A percentile compares a stretch with the other conserved stretches of the same genome.
Conservation (phyloP, 164 flowering plant species). For the Dillenia suffruticosa region DNA sequence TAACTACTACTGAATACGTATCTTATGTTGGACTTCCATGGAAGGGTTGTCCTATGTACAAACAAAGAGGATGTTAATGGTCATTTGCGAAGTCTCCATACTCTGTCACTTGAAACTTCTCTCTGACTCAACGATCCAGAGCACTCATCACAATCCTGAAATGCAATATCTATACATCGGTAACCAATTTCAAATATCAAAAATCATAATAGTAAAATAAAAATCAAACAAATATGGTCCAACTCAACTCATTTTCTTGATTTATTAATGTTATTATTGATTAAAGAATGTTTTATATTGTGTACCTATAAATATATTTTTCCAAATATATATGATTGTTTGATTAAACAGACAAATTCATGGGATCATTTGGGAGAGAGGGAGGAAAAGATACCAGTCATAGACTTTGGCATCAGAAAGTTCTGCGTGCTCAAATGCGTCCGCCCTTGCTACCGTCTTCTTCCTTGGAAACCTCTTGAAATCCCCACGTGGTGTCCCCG, state of each 20-base stretch:
- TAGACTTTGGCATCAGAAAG: constrained; percentile 47
- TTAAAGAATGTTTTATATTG: too few species aligned
- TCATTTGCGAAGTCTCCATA: too few species aligned
- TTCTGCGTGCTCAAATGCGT: constrained; percentile 33
- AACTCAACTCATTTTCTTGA: background rate
- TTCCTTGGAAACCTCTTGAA: constrained; percentile 41
- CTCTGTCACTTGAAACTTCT: background rate
- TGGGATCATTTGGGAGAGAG: background rate
- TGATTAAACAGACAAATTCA: background rate
- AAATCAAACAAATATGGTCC: background rate
- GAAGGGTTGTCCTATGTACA: too few species aligned
- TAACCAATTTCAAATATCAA: background rate
- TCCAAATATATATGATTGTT: background rate
- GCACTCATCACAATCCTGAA: constrained; percentile 74
- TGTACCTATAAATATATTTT: too few species aligned
- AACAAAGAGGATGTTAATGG: too few species aligned
- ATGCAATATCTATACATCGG: background rate
- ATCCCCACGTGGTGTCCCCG: constrained; percentile 40
- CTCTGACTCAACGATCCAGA: constrained; percentile 56
- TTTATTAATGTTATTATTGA: too few species aligned
- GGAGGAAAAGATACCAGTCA: constrained; percentile 47
- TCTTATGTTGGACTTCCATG: too few species aligned
- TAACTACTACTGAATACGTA: too few species aligned
- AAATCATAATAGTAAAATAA: background rate
- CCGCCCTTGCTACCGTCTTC: constrained; percentile 24